These are phyloP conservation scores for Pleodorina starrii DNA, from an alignment of 139 green algal species.

Conservation along the genomic window DNA sequence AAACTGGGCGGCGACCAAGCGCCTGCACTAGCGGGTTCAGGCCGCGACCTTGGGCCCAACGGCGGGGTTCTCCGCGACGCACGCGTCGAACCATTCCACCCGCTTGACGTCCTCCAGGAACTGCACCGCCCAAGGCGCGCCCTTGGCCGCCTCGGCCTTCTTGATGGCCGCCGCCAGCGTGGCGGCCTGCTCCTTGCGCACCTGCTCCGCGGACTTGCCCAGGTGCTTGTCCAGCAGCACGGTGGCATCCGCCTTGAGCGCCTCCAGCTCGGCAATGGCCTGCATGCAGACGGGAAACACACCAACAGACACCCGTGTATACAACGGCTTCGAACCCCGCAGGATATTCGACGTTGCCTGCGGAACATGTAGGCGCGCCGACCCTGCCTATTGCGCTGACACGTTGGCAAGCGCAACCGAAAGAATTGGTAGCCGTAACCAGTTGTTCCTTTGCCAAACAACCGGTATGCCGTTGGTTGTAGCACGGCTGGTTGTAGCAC, in stretches of 20 bases:
- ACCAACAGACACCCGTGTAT: too few species aligned
- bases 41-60: conserved; percentile 55
- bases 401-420: too few species aligned
- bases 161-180: conserved; percentile 51
- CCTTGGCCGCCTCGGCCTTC: conserved; percentile 65
- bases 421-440: too few species aligned
- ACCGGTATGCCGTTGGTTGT: too few species aligned
- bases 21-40: too few species aligned
- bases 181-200: conserved; percentile 57
- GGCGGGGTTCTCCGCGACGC: conserved; percentile 58
- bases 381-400: too few species aligned
- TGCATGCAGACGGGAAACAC: neutral
- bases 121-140: conserved; percentile 56
- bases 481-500: too few species aligned
- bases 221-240: conserved; percentile 71
- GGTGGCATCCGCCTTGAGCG: conserved; percentile 59
- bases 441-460: too few species aligned
- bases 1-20: too few species aligned
- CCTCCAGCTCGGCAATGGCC: conserved; percentile 58
- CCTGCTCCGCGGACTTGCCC: conserved; percentile 64
- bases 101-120: conserved; percentile 65
- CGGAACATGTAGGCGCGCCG: too few species aligned
- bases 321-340: too few species aligned
- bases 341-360: too few species aligned
- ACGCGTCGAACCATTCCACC: conserved; percentile 62